Base-by-base conservation (phyloP, 2,329 filamentous ascomycete species). In the Alternaria sp. region DNA sequence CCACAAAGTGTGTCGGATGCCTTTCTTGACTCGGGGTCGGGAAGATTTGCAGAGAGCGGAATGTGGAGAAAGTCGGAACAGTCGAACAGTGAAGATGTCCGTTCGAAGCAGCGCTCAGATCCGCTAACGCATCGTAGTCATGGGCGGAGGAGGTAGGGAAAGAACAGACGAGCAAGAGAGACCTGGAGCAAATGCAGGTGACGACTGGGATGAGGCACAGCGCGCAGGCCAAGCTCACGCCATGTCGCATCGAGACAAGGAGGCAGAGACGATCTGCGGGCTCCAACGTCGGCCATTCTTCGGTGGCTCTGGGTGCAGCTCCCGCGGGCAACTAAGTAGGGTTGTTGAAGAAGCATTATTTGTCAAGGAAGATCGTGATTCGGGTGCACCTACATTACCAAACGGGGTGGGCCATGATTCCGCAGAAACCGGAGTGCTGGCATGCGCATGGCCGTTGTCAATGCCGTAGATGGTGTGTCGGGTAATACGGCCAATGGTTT, bases 241-340 rank as follows among this genome's bases (percentile, higher is more conserved):
- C 57, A 72, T 64, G 51, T 68, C 65, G 47, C 59, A 71, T 69
- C 26, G 43, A 65, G 69, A 30, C 62, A 67, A 67, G 65, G 50
- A 59, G 62, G 57, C 47, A 55, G 49, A 58, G 62, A 61, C 59
- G 70, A 71, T 70, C 61, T 63, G 64, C 66, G 58, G 67, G 61
- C 50, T 60, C 62, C 63, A 70, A 60, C 65, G 62, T 71, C 74
- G 74, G 75, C 60, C 59, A 69, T 74, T 75, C 74, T 75, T 74
- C 74, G 74, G 74, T 56, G 44, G 64, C 69, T 72, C 68, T 68
- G 61, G 66, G 46, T 21, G 59, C 54, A 50, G 61, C 28, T 55
- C 46, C 61, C 57, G 61, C 50, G 32, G 44, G 43, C 57, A 57
- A 15, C 57, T 36, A 19, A 46, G 58, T 59, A 65, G 45, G 45